Evolutionary conservation across 305 asterid species (phyloP), one percentile per base, ranked within the genome.

Genomic region (Lippia alba): DNA sequence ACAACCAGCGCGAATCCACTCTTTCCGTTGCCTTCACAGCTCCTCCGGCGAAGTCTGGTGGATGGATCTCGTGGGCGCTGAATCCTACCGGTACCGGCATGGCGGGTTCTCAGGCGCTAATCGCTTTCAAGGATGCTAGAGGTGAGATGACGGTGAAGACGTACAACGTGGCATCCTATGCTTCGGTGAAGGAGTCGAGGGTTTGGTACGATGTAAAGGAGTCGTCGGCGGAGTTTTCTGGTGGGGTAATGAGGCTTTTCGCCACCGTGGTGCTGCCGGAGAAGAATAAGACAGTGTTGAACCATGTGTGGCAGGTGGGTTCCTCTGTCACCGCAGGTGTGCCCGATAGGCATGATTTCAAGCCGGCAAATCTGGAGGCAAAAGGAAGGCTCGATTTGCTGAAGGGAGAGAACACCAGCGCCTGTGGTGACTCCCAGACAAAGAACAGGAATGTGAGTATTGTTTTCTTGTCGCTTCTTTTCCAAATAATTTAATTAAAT

Each of bases 221-320:
- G 0, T 63, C 91, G 14, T 71, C 77, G 45, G 96, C 96, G 56
- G 92, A 86, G 66, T 78, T n/a, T 50, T 74, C 88, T 61, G 85
- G 74, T 24, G 89, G 91, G 34, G 34, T 24, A 1, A 24, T 24
- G 30, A 24, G 30, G 30, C 1, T 69, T 9, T 91, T 80, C 77
- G 96, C 97, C 44, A 85, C 90, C 30, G 0, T 94, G 62, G 94
- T 76, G 30, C 44, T 91, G 78, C 97, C 97, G 66, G 87, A 67
- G 70, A 77, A 75, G 61, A 85, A 67, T 33, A 73, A 16, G 72
- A 80, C 86, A 57, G 49, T 72, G 60, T 49, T 91, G 72, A 94
- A 91, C 75, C 97, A 91, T 20, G 91, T 94, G 4, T 94, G 97
- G 97, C 97, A 94, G 75, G 96, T 88, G 30, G 30, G 30, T 24